Percentiles rank a stretch among this genome's conserved stretches.
phyloP scores from a whole-genome alignment of 345 rosid species.

The Dipteronia dyeriana region DNA sequence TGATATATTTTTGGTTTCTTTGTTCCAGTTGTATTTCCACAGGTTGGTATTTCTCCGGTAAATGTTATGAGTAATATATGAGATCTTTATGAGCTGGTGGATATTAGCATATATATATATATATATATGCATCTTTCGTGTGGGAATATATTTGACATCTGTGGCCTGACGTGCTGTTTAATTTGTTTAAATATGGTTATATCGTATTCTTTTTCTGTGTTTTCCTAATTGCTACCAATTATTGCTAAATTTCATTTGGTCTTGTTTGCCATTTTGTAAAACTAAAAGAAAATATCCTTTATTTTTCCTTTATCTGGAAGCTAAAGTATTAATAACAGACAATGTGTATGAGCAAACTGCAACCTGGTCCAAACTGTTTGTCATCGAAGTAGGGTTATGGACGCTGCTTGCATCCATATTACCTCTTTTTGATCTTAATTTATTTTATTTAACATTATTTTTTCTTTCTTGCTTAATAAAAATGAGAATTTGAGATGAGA shows the following conservation, averaged over 20 bases:
- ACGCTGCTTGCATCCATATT: not conserved
- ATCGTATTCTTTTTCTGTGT: slow-evolving; percentile 5
- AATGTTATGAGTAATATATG: slow-evolving; percentile 23
- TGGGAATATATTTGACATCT: slow-evolving; percentile 23
- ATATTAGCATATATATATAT: slow-evolving; percentile 19
- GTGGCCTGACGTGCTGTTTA: not conserved
- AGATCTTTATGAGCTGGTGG: slow-evolving; percentile 29
- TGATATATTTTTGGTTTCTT: slow-evolving; percentile 26
- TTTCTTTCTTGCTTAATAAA: not conserved
- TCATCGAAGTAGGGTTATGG: not conserved
- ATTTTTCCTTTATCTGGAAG: not conserved
- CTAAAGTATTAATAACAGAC: not conserved
- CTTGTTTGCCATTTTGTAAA: slow-evolving; percentile 9
- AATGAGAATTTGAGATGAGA: not conserved
- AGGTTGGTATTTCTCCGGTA: slow-evolving; percentile 61
- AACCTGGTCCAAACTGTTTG: not conserved
- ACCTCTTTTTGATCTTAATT: not conserved
- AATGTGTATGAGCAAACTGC: slow-evolving; percentile 9
- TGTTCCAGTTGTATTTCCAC: slow-evolving; percentile 84
- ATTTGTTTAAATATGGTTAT: slow-evolving; percentile 1
- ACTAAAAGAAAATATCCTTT: not conserved
- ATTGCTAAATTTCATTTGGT: not conserved
- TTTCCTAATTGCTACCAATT: not conserved
- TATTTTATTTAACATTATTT: not conserved
- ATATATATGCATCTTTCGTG: slow-evolving; percentile 8